Conservation (phyloP, 768 basidiomycete genomes). For the Boletus pseudo-olivaceus region DNA sequence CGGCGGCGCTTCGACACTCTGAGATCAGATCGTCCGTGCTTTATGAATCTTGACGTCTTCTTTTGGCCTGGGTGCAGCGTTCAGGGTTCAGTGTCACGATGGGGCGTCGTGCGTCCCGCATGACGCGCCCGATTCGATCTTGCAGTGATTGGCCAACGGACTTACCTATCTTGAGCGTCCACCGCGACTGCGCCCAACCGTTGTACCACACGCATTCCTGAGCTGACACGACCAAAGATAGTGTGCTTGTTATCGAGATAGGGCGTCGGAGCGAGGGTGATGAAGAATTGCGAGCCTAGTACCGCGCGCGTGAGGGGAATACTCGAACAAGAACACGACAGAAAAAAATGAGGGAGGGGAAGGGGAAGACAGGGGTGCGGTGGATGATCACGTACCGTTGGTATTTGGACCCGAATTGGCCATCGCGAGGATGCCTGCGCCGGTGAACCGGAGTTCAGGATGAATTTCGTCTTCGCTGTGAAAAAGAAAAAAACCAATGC, state of each 20-base stretch:
- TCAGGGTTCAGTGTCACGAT: no score
- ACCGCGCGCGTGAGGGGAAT: constrained; percentile 11
- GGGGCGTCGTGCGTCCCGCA: no score
- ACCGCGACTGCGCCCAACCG: constrained; percentile 87
- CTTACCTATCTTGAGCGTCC: constrained; percentile 83
- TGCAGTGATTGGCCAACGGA: constrained; percentile 2
- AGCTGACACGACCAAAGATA: constrained; percentile 85
- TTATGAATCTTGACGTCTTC: constrained; percentile 93
- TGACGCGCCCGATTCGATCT: neutral
- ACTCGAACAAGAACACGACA: neutral
- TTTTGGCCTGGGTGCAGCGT: constrained; percentile 35
- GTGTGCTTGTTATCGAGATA: constrained; percentile 84
- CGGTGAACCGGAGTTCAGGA: constrained; percentile 89
- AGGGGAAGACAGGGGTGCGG: neutral
- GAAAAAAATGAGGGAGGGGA: no score
- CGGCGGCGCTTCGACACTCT: no score
- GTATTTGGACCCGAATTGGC: constrained; percentile 97
- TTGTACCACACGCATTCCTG: constrained; percentile 91
- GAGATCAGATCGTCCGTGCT: constrained; percentile 37
- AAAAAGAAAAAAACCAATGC: neutral
- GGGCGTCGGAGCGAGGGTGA: constrained; percentile 80
- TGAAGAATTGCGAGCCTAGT: constrained; percentile 92
- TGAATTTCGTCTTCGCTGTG: constrained; percentile 85
- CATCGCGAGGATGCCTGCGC: constrained; percentile 95
- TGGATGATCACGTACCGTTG: constrained; percentile 49